Evolutionary conservation across 257 asterid species (phyloP).

Genomic region (Ilex aquifolium): DNA sequence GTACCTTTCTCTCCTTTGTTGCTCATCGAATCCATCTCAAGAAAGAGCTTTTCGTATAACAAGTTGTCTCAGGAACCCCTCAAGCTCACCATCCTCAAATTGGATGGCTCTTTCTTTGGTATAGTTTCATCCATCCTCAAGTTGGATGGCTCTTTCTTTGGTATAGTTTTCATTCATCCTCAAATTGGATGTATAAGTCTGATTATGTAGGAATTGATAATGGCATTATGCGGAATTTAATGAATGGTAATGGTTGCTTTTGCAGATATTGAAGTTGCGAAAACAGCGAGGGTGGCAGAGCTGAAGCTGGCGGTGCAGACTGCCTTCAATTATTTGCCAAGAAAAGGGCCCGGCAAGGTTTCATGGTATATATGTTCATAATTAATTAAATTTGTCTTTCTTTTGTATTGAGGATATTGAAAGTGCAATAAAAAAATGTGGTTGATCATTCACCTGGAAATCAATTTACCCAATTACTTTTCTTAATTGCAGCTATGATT

Average conservation of each 20-base stretch:
- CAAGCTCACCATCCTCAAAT: conserved; percentile 17
- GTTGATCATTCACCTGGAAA: too few species aligned
- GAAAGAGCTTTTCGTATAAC: conserved; percentile 8
- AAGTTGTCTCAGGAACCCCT: conserved; percentile 11
- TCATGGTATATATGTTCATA: conserved; percentile 49
- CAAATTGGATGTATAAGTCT: too few species aligned
- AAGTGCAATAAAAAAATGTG: too few species aligned
- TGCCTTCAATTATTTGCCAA: conserved; percentile 65
- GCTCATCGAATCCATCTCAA: neutral
- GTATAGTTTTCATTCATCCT: too few species aligned
- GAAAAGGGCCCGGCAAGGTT: conserved; percentile 50
- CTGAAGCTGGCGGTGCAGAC: conserved; percentile 76
- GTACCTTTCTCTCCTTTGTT: conserved; percentile 6
- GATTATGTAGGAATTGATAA: too few species aligned
- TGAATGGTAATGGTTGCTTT: conserved; percentile 40
- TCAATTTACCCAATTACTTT: too few species aligned
- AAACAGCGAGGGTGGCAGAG: conserved; percentile 60
- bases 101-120: conserved; percentile 18
- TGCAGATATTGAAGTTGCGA: conserved; percentile 61
- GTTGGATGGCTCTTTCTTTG: too few species aligned
- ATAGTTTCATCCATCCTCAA: neutral
- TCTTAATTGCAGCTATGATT: too few species aligned
- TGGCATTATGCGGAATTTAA: neutral
- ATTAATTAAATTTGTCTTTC: too few species aligned
- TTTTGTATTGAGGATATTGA: too few species aligned